A percentile compares a stretch with the other conserved stretches of the same genome.
Evolutionary conservation across 1,284 basidiomycete species (phyloP).

Genomic region (Papiliotrema laurentii): DNA sequence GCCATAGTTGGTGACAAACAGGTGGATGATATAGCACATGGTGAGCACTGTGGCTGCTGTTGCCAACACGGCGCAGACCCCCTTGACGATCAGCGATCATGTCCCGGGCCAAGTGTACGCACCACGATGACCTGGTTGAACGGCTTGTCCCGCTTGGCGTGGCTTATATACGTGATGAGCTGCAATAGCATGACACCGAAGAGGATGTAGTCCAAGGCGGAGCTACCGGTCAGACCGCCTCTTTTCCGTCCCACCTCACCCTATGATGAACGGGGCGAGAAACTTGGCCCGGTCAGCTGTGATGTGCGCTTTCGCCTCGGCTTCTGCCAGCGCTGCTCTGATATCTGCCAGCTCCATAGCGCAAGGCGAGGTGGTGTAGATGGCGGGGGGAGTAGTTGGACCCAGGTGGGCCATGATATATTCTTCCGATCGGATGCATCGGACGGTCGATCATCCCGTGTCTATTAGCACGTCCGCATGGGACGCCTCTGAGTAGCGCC

Average conservation of each 20-base stretch:
- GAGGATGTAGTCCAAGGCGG: background rate
- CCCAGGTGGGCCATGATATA: too few species aligned
- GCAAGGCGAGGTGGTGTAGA: too few species aligned
- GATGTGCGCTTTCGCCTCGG: background rate
- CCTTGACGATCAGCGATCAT: background rate
- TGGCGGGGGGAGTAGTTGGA: too few species aligned
- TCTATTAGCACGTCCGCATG: too few species aligned
- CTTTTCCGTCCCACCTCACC: background rate
- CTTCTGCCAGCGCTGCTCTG: background rate
- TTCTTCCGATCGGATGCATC: too few species aligned
- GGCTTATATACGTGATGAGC: background rate
- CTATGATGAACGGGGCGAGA: background rate
- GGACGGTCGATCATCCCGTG: too few species aligned
- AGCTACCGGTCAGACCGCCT: background rate
- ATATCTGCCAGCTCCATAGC: too few species aligned
- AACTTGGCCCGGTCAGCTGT: background rate
- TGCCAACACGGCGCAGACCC: background rate
- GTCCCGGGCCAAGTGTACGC: background rate
- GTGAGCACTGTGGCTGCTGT: background rate
- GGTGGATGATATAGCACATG: background rate
- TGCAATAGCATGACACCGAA: background rate
- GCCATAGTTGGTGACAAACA: background rate
- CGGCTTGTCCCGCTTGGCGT: background rate
- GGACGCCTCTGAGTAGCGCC: too few species aligned
- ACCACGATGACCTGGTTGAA: background rate